Evolutionary conservation across 495 filamentous ascomycete species (phyloP).

Genomic region (Talaromyces liani): DNA sequence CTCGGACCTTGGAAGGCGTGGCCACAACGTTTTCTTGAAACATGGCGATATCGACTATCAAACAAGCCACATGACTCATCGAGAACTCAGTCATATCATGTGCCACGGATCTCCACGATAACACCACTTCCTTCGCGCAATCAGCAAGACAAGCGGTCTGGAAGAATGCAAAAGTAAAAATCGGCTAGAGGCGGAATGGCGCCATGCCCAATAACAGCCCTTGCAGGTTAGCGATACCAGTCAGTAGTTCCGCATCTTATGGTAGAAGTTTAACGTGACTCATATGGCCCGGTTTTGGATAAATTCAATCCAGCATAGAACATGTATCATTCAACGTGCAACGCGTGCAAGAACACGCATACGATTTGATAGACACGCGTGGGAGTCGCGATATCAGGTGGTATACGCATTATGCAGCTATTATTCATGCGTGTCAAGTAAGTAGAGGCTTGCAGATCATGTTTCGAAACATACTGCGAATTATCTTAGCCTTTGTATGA

Average conservation of each 20-base stretch:
- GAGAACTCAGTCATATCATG: not conserved
- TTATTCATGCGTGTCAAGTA: not conserved
- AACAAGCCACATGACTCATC: slow-evolving; percentile 6
- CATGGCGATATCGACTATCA: not conserved
- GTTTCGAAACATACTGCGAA: slow-evolving; percentile 2
- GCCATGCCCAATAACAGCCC: not conserved
- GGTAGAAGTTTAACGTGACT: not conserved
- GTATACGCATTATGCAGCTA: not conserved
- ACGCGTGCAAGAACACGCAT: not conserved
- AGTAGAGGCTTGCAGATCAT: not conserved
- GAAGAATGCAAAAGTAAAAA: not conserved
- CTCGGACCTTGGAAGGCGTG: not conserved
- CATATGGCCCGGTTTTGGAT: not conserved
- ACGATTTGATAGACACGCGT: not conserved
- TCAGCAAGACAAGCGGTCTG: not conserved
- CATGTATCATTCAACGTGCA: not conserved
- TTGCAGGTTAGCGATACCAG: not conserved
- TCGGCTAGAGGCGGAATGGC: not conserved
- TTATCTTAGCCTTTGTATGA: not conserved
- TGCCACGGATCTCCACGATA: not conserved
- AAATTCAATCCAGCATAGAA: not conserved
- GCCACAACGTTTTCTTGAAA: not conserved
- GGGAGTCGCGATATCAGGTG: not conserved
- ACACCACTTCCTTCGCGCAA: not conserved
- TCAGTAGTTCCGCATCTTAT: not conserved